phyloP scores from a whole-genome alignment of 805 yeast genomes.

The Zygosaccharomyces rouxii region DNA sequence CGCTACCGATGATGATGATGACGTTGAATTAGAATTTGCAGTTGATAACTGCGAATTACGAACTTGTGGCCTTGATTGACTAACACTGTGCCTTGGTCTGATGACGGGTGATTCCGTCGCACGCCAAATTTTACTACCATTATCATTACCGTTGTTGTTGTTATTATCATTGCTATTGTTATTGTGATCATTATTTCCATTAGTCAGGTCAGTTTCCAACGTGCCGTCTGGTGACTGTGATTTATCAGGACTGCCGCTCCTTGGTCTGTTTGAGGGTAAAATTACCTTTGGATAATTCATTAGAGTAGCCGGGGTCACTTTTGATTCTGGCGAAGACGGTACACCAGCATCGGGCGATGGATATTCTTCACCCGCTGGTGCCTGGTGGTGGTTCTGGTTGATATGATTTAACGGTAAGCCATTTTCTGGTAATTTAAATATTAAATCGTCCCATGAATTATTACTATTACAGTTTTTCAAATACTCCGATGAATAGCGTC shows the following conservation, averaged over 20 bases:
- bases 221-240: conserved; percentile 23
- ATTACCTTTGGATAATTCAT: conserved; percentile 28
- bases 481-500: conserved; percentile 13
- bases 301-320: conserved; percentile 19
- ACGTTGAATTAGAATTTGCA: background rate
- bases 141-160: background rate
- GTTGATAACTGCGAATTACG: conserved; percentile 1
- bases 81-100: conserved; percentile 15
- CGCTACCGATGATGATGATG: background rate
- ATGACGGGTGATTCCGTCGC: conserved; percentile 31
- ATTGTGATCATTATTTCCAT: conserved; percentile 7
- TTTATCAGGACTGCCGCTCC: conserved; percentile 29
- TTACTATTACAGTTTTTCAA: conserved; percentile 9
- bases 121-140: conserved; percentile 12
- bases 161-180: conserved; percentile 16
- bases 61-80: conserved; percentile 2
- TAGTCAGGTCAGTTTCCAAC: conserved; percentile 1
- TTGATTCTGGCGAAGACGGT: conserved; percentile 11
- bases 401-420: conserved; percentile 9
- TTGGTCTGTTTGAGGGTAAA: conserved; percentile 22
- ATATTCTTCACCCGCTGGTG: conserved; percentile 8
- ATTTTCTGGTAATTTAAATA: conserved; percentile 29
- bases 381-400: conserved; percentile 1
- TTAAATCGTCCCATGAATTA: conserved; percentile 28
- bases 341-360: conserved; percentile 5